Base-by-base conservation (phyloP, 192 early-diverging fungal genomes). In the Phycomyces blakesleeanus region DNA sequence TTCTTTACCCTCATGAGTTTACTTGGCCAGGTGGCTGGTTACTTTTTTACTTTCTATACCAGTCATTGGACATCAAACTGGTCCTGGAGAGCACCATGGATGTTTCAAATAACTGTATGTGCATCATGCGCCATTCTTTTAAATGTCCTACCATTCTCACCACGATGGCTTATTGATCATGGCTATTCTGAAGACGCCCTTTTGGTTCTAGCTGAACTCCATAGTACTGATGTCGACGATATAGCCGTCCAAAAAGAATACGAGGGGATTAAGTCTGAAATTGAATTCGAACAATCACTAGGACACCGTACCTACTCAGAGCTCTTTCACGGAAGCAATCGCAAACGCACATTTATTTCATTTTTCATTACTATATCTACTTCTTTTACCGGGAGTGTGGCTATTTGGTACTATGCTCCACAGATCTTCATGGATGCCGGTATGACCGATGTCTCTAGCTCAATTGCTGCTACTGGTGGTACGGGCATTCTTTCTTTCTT, bases 1-100 rank as follows among this genome's bases (percentile, higher is more conserved):
- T 76, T 94, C 41, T 88, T 92, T 66, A 93, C 95, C 61, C 83
- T 92, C 73, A 89, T 92, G 66, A 93, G 93, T 68, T 94, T 92
- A 50, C 85, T 92, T 78, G 95, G 88, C 37, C 82, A 85, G 51
- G 75, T 83, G 27, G 71, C 87, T 12, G 81, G 83, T 26, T 88
- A 83, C 59, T 79, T 79, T 61, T 65, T 85, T 9, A 71, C 77
- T 4, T 83, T 77, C 73, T 79, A 64, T 41, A 70, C 68, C 24
- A 60, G 55, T 16, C 63, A 71, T 11, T n/a, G 56, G 10, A 66
- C 53, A 67, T 52, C 34, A 5, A 41, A 68, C 51, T 74, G 71
- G 34, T 66, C 76, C n/a, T 94, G 90, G 91, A 77, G 91, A 25
- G 59, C 84, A 11, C 88, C 91, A 6, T 76, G 91, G 34, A 76